phyloP scores from a whole-genome alignment of 306 rosid species.

The Pyrus pyrifolia region DNA sequence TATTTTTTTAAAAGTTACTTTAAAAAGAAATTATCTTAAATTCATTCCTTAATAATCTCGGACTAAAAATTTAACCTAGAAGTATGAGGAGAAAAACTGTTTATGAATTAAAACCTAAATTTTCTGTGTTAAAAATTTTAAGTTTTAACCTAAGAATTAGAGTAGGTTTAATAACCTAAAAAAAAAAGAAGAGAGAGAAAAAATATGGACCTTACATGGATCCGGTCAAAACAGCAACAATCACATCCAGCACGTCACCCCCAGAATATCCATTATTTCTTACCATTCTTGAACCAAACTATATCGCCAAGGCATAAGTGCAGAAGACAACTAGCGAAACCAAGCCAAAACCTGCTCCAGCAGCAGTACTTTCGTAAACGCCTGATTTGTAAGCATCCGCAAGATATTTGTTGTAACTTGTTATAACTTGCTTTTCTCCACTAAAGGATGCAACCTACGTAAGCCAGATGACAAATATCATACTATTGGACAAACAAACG shows the following conservation, averaged over 20 bases:
- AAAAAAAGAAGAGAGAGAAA: no score
- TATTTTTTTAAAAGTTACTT: no score
- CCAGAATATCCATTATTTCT: constrained; percentile 70
- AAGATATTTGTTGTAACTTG: constrained; percentile 50
- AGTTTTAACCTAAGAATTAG: no score
- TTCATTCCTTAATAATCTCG: no score
- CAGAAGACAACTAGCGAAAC: constrained; percentile 52
- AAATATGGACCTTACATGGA: constrained; percentile 55
- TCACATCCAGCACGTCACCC: constrained; percentile 68
- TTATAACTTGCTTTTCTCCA: constrained; percentile 68
- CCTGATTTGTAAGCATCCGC: constrained; percentile 67
- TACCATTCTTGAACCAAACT: constrained; percentile 80
- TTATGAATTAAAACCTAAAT: no score
- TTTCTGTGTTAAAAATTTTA: no score
- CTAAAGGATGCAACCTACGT: constrained; percentile 79
- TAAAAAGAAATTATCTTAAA: no score
- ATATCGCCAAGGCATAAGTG: constrained; percentile 64
- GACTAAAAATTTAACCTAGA: no score
- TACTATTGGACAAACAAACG: neutral
- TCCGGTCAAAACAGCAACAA: constrained; percentile 66
- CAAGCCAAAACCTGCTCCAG: constrained; percentile 55
- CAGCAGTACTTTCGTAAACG: constrained; percentile 55
- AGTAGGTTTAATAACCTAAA: no score
- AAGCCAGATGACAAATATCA: constrained; percentile 7
- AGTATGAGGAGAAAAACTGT: no score